These are phyloP conservation scores for Inonotus hispidus DNA, from an alignment of 1,284 basidiomycete species.

Conservation along the genomic window DNA sequence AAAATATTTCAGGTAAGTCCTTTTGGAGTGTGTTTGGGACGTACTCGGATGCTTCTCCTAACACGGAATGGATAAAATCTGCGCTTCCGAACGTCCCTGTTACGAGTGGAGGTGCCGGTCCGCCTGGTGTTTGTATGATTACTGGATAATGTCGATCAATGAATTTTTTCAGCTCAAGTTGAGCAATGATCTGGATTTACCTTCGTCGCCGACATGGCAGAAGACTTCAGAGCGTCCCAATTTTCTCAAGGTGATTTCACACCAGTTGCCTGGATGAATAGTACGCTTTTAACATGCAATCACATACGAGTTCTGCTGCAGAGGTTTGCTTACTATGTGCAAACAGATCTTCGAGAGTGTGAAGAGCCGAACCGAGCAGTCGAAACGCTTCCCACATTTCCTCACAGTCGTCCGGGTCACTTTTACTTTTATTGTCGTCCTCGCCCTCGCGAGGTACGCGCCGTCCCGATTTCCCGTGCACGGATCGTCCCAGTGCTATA, in stretches of 20 bases:
- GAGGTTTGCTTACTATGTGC: conserved; percentile 36
- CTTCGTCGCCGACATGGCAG: conserved; percentile 50
- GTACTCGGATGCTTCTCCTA: conserved; percentile 31
- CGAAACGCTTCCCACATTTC: conserved; percentile 16
- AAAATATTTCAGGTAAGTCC: neutral
- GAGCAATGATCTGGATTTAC: conserved; percentile 15
- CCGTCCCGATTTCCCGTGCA: neutral
- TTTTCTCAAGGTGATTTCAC: conserved; percentile 40
- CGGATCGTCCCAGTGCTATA: conserved; percentile 22
- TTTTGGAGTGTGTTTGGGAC: conserved; percentile 2
- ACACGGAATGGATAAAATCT: conserved; percentile 42
- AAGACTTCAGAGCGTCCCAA: conserved; percentile 48
- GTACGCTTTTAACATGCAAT: neutral
- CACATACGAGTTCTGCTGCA: neutral
- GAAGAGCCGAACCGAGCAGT: conserved; percentile 39
- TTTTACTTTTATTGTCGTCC: no score
- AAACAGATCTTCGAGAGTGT: conserved; percentile 42
- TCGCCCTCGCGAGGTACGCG: neutral
- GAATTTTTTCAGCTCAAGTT: neutral
- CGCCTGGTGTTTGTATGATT: conserved; percentile 40
- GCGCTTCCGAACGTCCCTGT: conserved; percentile 52
- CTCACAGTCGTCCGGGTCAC: conserved; percentile 11
- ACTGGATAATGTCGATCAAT: conserved; percentile 16
- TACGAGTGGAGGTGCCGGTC: conserved; percentile 44
- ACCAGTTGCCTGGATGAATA: conserved; percentile 30